phyloP scores from a whole-genome alignment of 2,329 filamentous ascomycete species.

The Aspergillus ochraceus region DNA sequence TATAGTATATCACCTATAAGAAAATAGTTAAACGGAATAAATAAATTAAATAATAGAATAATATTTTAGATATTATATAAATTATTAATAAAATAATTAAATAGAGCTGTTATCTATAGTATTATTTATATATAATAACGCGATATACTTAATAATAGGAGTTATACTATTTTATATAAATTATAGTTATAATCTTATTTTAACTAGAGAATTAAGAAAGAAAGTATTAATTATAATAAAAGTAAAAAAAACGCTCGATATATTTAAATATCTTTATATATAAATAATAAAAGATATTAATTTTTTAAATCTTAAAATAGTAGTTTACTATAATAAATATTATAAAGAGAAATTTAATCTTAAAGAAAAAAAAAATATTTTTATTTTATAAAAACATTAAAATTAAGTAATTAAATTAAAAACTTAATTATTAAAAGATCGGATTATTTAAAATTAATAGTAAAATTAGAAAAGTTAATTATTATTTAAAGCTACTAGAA shows the following conservation, averaged over 20 bases:
- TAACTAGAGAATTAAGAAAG: neutral
- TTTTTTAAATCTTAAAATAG: neutral
- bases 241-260: neutral
- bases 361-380: neutral
- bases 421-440: slow-evolving; percentile 1
- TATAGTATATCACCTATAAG: neutral
- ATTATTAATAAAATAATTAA: slow-evolving; percentile 8
- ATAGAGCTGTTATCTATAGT: neutral
- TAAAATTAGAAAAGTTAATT: too few relatives aligned
- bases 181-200: neutral
- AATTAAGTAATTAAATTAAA: neutral
- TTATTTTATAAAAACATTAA: neutral
- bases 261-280: neutral
- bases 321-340: neutral
- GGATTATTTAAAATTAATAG: too few relatives aligned
- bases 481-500: neutral
- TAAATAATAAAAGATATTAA: neutral
- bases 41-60: slow-evolving; percentile 8
- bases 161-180: neutral
- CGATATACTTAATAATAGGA: neutral
- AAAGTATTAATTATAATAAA: neutral
- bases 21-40: slow-evolving; percentile 3
- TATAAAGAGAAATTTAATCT: neutral
- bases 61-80: slow-evolving; percentile 8
- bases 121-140: slow-evolving; percentile 2